A percentile compares a stretch with the other conserved stretches of the same genome.
Conservation (phyloP, 495 filamentous ascomycete species). For the Mycothermus thermophilus region DNA sequence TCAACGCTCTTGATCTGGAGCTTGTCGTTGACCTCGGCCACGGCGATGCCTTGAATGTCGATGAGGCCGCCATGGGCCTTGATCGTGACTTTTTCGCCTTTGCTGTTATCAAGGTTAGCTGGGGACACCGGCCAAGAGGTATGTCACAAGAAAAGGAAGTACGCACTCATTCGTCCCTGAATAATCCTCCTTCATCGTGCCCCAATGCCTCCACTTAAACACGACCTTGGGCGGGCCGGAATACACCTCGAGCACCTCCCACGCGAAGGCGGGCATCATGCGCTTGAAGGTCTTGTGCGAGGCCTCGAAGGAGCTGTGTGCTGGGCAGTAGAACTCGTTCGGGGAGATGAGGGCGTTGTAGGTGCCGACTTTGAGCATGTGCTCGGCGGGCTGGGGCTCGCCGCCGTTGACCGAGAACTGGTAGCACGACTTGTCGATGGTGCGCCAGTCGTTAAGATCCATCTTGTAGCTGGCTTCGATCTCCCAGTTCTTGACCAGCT, state of each 20-base stretch:
- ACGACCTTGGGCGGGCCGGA: slow-evolving; percentile 44
- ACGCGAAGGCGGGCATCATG: slow-evolving; percentile 58
- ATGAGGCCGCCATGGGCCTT: slow-evolving; percentile 39
- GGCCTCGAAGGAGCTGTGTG: slow-evolving; percentile 39
- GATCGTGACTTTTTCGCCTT: slow-evolving; percentile 45
- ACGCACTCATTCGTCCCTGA: slow-evolving; percentile 44
- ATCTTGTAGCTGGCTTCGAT: slow-evolving; percentile 55
- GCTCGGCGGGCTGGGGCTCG: slow-evolving; percentile 37
- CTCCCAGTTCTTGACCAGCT: slow-evolving; percentile 62
- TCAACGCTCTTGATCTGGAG: slow-evolving; percentile 42
- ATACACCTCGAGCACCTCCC: slow-evolving; percentile 55
- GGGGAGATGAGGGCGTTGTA: slow-evolving; percentile 52
- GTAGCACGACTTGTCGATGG: slow-evolving; percentile 42
- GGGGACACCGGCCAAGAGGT: no score
- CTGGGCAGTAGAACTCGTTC: slow-evolving; percentile 48
- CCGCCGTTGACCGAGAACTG: slow-evolving; percentile 49
- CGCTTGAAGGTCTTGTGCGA: slow-evolving; percentile 56
- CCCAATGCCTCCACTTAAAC: slow-evolving; percentile 55
- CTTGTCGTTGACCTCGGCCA: slow-evolving; percentile 46
- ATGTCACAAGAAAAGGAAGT: background rate
- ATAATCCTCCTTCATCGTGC: slow-evolving; percentile 50
- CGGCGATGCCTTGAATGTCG: slow-evolving; percentile 38
- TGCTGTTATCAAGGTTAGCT: no score
- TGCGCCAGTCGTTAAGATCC: slow-evolving; percentile 46
- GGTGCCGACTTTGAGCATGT: slow-evolving; percentile 53